These are phyloP conservation scores for Gremmenia infestans DNA, from an alignment of 2,329 filamentous ascomycete species.

Conservation along the genomic window DNA sequence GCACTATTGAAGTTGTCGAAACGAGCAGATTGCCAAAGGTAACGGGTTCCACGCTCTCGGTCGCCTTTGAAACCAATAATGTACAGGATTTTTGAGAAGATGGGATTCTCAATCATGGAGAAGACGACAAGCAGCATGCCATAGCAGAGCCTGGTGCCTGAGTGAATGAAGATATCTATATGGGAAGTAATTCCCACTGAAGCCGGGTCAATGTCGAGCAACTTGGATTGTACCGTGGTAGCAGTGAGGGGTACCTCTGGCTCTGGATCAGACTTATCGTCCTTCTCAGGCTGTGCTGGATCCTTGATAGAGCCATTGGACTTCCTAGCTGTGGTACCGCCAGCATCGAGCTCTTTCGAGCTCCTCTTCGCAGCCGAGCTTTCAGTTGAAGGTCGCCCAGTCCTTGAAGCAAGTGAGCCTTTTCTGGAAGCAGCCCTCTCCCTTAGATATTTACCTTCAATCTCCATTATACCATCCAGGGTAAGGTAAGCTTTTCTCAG, in stretches of 20 bases:
- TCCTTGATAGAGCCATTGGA: not conserved
- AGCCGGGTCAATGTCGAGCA: slow-evolving; percentile 36
- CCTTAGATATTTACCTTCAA: slow-evolving; percentile 57
- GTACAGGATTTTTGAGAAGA: slow-evolving; percentile 79
- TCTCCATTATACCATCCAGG: slow-evolving; percentile 71
- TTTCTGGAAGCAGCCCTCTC: slow-evolving; percentile 20
- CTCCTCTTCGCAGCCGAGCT: not conserved
- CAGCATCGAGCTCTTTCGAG: not conserved
- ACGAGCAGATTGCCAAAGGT: slow-evolving; percentile 86
- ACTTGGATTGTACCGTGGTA: slow-evolving; percentile 17
- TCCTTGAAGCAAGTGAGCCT: slow-evolving; percentile 10
- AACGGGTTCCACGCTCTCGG: slow-evolving; percentile 70
- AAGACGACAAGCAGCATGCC: slow-evolving; percentile 80
- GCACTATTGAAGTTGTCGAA: slow-evolving; percentile 91
- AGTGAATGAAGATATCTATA: slow-evolving; percentile 84
- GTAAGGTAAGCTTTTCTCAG: slow-evolving; percentile 82
- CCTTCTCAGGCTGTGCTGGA: not conserved
- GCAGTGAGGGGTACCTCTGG: slow-evolving; percentile 11
- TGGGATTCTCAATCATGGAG: slow-evolving; percentile 80
- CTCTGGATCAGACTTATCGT: not conserved
- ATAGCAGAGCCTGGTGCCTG: slow-evolving; percentile 83
- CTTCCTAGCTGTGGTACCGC: not conserved
- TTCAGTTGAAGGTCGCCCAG: not conserved
- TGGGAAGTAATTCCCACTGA: slow-evolving; percentile 65
- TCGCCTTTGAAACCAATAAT: slow-evolving; percentile 91